These are phyloP conservation scores for Trametes polyzona DNA, from an alignment of 1,284 basidiomycete species.

Conservation along the genomic window DNA sequence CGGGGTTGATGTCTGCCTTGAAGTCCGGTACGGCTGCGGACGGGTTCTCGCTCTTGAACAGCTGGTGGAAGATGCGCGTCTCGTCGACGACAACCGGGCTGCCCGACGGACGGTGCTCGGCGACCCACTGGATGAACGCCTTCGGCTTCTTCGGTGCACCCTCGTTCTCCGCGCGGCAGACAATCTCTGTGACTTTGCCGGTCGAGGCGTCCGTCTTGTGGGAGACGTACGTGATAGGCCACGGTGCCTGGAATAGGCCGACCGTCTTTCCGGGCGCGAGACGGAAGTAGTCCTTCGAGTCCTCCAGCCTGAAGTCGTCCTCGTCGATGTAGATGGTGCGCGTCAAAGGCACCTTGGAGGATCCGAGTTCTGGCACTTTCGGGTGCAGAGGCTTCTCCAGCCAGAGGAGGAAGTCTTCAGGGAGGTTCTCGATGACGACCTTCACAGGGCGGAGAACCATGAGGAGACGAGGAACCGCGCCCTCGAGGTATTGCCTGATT, in stretches of 20 bases:
- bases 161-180: conserved; percentile 77
- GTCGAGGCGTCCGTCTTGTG: conserved; percentile 77
- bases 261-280: conserved; percentile 97
- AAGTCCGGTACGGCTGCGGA: conserved; percentile 72
- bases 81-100: conserved; percentile 89
- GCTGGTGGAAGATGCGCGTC: conserved; percentile 88
- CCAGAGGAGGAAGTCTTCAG: conserved; percentile 84
- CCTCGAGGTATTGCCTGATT: conserved; percentile 90
- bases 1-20: conserved; percentile 76
- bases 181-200: conserved; percentile 79
- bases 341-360: conserved; percentile 85
- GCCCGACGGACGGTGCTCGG: conserved; percentile 76
- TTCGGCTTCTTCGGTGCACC: conserved; percentile 82
- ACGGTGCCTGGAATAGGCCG: conserved; percentile 94
- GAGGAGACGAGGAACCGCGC: conserved; percentile 85
- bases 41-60: conserved; percentile 96
- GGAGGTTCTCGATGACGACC: conserved; percentile 89
- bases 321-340: conserved; percentile 91
- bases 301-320: conserved; percentile 92
- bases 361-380: conserved; percentile 89
- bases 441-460: conserved; percentile 94
- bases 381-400: conserved; percentile 95
- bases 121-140: conserved; percentile 98
- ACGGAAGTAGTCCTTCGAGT: conserved; percentile 96
- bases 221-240: conserved; percentile 92